Evolutionary conservation across 2,329 filamentous ascomycete species (phyloP), one percentile per base, ranked within the genome.

Genomic region (Botrytis pseudocinerea): DNA sequence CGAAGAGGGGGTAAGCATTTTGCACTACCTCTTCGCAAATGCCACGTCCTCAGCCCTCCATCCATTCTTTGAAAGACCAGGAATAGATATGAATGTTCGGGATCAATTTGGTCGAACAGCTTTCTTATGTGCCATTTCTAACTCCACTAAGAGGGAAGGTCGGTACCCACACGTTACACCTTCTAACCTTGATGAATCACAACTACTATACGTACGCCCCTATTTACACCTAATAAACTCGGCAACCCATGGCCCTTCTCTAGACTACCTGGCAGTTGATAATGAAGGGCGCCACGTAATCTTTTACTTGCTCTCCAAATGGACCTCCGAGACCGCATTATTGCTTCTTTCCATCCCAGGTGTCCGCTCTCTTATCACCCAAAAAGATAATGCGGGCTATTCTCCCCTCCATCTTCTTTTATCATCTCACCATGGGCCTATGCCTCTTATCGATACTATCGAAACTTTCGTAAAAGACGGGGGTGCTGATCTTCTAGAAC

Each of bases 321-420:
- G 12, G 22, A 54, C 12, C 7, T 12, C 25, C 20, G 46, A 35
- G 63, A 28, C 44, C 3, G 10, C 25, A 8, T n/a, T 14, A 25
- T 12, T 71, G 20, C 32, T 48, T 4, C 32, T 71, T 16, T 12
- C 44, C 32, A 71, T 71, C 18, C 59, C 44, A 16, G 59, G 59
- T 22, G 44, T 63, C 12, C 44, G 32, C 16, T 68, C 16, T 57
- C 60, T 63, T 9, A 32, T 74, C 5, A 35, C 51, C n/a, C 68
- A 76, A 40, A 76, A 73, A 61, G 64, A 76, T 51, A 73, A 74
- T 35, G 60, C 32, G 12, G 75, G 74, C 4, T 74, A 42, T 44
- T 70, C 73, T 74, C 7, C 73, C 71, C 54, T 63, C n/a, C 61
- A 63, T 22, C 9, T 14, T 40, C 16, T n/a, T 44, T 18, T 44